phyloP scores from a whole-genome alignment of 2,329 filamentous ascomycete species.

The Ophiostoma novo-ulmi region DNA sequence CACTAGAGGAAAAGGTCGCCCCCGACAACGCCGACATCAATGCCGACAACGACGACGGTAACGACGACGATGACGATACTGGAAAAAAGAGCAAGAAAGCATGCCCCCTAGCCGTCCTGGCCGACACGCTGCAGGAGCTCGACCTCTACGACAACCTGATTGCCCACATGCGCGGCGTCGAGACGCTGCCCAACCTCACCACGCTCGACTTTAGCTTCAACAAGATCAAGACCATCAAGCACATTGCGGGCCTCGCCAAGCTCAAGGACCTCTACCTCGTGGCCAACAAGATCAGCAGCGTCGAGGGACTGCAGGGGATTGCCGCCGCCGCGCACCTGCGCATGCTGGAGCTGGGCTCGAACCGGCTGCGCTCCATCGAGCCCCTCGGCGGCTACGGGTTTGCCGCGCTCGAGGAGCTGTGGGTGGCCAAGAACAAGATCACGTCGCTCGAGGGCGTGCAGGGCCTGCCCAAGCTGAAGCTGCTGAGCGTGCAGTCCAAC shows the following conservation, averaged over 20 bases:
- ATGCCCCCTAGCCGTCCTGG: slow-evolving; percentile 52
- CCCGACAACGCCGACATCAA: too few relatives aligned
- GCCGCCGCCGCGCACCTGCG: slow-evolving; percentile 49
- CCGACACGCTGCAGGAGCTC: slow-evolving; percentile 68
- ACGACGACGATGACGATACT: slow-evolving; percentile 33
- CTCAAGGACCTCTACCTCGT: slow-evolving; percentile 86
- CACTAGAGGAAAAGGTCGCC: background rate
- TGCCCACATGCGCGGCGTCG: slow-evolving; percentile 76
- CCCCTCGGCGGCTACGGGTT: slow-evolving; percentile 81
- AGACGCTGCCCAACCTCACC: slow-evolving; percentile 68
- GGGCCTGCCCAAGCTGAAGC: slow-evolving; percentile 71
- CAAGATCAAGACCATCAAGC: slow-evolving; percentile 98
- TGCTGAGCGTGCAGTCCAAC: slow-evolving; percentile 94
- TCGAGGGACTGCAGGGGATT: slow-evolving; percentile 76
- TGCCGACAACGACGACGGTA: background rate
- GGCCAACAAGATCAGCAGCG: slow-evolving; percentile 85
- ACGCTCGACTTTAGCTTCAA: slow-evolving; percentile 93
- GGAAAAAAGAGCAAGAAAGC: background rate
- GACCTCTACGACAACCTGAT: slow-evolving; percentile 98
- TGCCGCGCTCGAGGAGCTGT: slow-evolving; percentile 80
- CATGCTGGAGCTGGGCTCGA: slow-evolving; percentile 87
- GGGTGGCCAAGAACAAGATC: slow-evolving; percentile 40
- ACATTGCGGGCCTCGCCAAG: slow-evolving; percentile 69
- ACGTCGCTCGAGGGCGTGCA: slow-evolving; percentile 34
- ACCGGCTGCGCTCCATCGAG: slow-evolving; percentile 66